Evolutionary conservation across 768 basidiomycete species (phyloP), one percentile per base, ranked within the genome.

Genomic region (Leccinum broughii): DNA sequence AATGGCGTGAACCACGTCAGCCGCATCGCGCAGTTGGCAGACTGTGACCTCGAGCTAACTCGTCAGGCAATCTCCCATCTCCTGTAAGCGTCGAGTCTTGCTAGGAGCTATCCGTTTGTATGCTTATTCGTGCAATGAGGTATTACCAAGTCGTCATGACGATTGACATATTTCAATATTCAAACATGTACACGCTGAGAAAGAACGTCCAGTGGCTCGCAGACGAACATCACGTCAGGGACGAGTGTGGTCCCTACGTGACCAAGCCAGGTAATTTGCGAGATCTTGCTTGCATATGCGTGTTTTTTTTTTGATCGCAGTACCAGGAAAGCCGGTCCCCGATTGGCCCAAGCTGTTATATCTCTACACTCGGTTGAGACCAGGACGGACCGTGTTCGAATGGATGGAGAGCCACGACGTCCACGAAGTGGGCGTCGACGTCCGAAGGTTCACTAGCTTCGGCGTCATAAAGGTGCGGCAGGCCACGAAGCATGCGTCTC

Each of bases 61-160:
- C 84, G 94, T 52, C 85, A 89, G 62, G 93, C 94, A 10, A 87
- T 99, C 54, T 88, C 91, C 17, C 97, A 99, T 76, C 83, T 99
- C 30, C 75, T 99, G 93, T 97, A 66, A 76, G 90, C 62, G 1
- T 20, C 48, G 14, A 41, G 14, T 49, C 13, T 30, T 28, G 6
- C 48, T 13, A n/a, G 13, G 57, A 28, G 26, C 22, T 11, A 24
- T 48, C 28, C 17, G 30, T n/a, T 41, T 39, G 48, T 51, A 57
- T 44, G 5, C 64, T 68, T 34, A 57, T 39, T 49, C 26, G 24
- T 30, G 58, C 17, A 50, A 26, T n/a, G 63, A 95, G 93, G 49
- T 97, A 94, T 69, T 98, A 98, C 71, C 93, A 97, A 77, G 94
- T 95, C 46, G 87, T 97, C 64, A 94, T 98, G 90, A 90, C 88